Conservation (phyloP, 1,139 yeast genomes). For the Yamadazyma oceani region DNA sequence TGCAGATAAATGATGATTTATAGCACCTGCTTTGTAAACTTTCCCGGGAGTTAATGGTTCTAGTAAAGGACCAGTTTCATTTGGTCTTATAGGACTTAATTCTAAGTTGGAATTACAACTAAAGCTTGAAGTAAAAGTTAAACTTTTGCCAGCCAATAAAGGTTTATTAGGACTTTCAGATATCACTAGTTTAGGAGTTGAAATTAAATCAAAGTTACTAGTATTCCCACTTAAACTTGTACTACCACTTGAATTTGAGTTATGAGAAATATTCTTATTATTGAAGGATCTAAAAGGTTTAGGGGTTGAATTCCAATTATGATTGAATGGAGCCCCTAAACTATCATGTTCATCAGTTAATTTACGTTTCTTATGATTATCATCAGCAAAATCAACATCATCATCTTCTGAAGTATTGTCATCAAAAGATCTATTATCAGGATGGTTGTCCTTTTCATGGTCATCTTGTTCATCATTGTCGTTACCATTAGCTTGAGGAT, state of each 20-base stretch:
- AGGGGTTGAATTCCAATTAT: conserved; percentile 12
- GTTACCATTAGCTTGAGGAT: conserved; percentile 5
- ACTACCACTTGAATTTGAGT: neutral
- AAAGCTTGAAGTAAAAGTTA: conserved; percentile 57
- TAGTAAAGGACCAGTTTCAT: conserved; percentile 62
- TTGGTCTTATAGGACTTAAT: conserved; percentile 55
- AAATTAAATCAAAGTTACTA: conserved; percentile 13
- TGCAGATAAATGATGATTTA: conserved; percentile 16
- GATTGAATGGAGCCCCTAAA: conserved; percentile 34
- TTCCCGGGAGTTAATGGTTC: conserved; percentile 57
- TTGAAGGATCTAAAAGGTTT: conserved; percentile 7
- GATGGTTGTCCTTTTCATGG: conserved; percentile 9
- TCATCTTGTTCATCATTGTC: conserved; percentile 11
- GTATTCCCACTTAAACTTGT: conserved; percentile 4
- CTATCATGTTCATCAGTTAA: conserved; percentile 11
- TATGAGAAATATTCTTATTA: neutral
- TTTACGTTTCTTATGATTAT: conserved; percentile 4
- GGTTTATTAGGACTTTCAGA: conserved; percentile 43
- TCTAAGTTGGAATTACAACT: conserved; percentile 66
- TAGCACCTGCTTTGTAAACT: conserved; percentile 18
- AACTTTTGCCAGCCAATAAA: conserved; percentile 42
- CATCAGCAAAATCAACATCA: neutral
- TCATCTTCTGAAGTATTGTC: conserved; percentile 8
- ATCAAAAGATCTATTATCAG: conserved; percentile 9
- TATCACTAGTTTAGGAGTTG: conserved; percentile 29